A percentile compares a stretch with the other conserved stretches of the same genome.
Conservation (phyloP, 257 asterid species). For the Solanum medicagineum region DNA sequence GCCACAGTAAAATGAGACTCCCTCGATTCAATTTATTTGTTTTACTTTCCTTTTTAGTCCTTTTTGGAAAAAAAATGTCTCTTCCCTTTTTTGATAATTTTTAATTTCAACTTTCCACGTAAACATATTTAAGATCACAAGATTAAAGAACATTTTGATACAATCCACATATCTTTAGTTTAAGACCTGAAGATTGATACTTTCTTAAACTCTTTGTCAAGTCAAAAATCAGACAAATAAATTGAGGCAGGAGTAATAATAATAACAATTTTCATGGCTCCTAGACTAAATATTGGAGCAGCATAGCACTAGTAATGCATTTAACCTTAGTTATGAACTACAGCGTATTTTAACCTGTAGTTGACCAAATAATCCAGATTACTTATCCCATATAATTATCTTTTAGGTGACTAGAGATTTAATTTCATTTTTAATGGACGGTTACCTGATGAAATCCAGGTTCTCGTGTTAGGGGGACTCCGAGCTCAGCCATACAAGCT, state of each 20-base stretch:
- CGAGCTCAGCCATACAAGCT: slow-evolving; percentile 86
- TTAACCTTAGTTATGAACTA: not conserved
- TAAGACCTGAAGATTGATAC: too few relatives aligned
- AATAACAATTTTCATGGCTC: not conserved
- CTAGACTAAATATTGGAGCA: not conserved
- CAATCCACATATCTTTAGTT: not conserved
- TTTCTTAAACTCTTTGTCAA: too few relatives aligned
- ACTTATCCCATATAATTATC: not conserved
- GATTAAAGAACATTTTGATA: too few relatives aligned
- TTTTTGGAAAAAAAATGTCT: not conserved
- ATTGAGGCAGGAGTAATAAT: not conserved
- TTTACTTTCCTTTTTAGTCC: too few relatives aligned
- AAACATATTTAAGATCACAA: too few relatives aligned
- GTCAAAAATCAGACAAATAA: too few relatives aligned
- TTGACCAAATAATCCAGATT: not conserved
- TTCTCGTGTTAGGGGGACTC: slow-evolving; percentile 76
- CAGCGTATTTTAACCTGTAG: not conserved
- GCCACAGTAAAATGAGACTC: not conserved
- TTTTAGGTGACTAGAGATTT: not conserved
- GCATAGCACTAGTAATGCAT: not conserved
- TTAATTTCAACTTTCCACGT: not conserved
- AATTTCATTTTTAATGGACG: not conserved
- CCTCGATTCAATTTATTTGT: not conserved
- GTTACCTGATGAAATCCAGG: slow-evolving; percentile 70
- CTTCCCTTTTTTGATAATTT: not conserved